Evolutionary conservation across 805 yeast genomes (phyloP).

Genomic region (Cyberlindnera mississippiensis): DNA sequence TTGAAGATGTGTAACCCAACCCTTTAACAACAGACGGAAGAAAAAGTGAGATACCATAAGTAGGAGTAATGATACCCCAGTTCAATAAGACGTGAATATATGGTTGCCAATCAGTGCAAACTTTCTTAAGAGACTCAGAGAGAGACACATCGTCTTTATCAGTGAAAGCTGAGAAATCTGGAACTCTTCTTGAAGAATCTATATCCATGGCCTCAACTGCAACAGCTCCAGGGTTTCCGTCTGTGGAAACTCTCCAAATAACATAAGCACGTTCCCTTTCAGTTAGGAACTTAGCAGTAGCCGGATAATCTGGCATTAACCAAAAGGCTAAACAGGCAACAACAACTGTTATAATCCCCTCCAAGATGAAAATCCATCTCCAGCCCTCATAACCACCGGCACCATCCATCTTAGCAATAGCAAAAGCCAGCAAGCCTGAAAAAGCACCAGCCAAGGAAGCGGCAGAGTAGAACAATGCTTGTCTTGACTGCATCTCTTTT

Average conservation of each 20-base stretch:
- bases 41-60: slow-evolving; percentile 37
- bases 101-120: slow-evolving; percentile 30
- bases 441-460: slow-evolving; percentile 26
- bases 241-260: slow-evolving; percentile 8
- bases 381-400: slow-evolving; percentile 15
- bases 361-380: slow-evolving; percentile 21
- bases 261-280: slow-evolving; percentile 14
- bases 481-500: slow-evolving; percentile 24
- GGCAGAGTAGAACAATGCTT: slow-evolving; percentile 23
- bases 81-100: slow-evolving; percentile 29
- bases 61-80: slow-evolving; percentile 32
- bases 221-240: neutral
- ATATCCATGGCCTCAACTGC: neutral
- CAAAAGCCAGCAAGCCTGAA: slow-evolving; percentile 26
- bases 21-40: slow-evolving; percentile 39
- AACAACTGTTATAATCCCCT: slow-evolving; percentile 16
- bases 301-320: slow-evolving; percentile 20
- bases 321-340: slow-evolving; percentile 6
- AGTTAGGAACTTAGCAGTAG: slow-evolving; percentile 15
- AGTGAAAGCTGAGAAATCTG: slow-evolving; percentile 12
- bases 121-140: slow-evolving; percentile 19
- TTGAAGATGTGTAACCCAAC: slow-evolving; percentile 37
- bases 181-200: neutral
- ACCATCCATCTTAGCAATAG: slow-evolving; percentile 14
- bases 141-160: slow-evolving; percentile 16